phyloP scores from a whole-genome alignment of 306 rosid species.

The Senna siamea region DNA sequence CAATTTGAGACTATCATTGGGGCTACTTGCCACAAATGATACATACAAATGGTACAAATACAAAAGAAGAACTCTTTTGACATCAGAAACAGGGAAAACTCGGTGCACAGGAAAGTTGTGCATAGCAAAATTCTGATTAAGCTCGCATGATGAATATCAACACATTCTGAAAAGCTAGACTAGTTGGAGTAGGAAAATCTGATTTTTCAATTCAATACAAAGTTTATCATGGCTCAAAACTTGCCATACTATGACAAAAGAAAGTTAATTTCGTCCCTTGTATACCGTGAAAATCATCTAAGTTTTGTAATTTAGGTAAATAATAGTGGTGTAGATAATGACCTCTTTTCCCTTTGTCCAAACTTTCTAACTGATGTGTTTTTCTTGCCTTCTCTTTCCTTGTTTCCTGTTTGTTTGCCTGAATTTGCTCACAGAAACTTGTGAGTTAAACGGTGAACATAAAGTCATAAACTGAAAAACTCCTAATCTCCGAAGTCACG shows the following conservation, averaged over 20 bases:
- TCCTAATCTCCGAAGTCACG: slow-evolving; percentile 30
- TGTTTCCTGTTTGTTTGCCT: background rate
- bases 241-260: slow-evolving; percentile 19
- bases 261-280: slow-evolving; percentile 29
- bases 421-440: slow-evolving; percentile 15
- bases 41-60: slow-evolving; percentile 50
- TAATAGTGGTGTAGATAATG: slow-evolving; percentile 14
- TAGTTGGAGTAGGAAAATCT: slow-evolving; percentile 24
- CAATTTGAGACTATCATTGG: slow-evolving; percentile 43
- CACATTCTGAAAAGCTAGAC: slow-evolving; percentile 39
- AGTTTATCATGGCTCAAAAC: slow-evolving; percentile 12
- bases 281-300: slow-evolving; percentile 13
- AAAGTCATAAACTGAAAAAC: slow-evolving; percentile 19
- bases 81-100: slow-evolving; percentile 26
- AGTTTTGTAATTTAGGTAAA: slow-evolving; percentile 24
- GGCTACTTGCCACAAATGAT: slow-evolving; percentile 51
- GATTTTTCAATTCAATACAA: slow-evolving; percentile 38
- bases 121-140: slow-evolving; percentile 29
- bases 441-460: slow-evolving; percentile 17
- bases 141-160: slow-evolving; percentile 36
- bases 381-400: background rate
- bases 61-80: slow-evolving; percentile 34
- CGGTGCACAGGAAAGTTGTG: slow-evolving; percentile 31
- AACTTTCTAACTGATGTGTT: slow-evolving; percentile 11
- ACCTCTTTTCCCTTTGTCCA: slow-evolving; percentile 20